These are phyloP conservation scores for Spinacia oleracea DNA, from an alignment of 179 eudicot species.

Conservation along the genomic window DNA sequence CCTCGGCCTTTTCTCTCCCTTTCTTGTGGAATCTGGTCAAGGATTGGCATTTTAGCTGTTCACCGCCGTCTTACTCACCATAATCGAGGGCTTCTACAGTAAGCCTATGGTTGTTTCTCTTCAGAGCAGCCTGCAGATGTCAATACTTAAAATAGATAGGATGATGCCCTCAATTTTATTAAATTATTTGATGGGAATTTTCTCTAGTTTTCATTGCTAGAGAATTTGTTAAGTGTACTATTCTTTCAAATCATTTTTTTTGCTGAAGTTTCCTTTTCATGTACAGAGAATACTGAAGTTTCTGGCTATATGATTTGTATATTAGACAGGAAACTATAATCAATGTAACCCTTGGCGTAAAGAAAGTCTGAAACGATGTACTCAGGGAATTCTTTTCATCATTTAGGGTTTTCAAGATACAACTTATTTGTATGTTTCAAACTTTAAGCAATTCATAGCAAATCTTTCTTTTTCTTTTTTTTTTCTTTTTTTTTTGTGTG, in stretches of 20 bases:
- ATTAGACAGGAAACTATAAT: background rate
- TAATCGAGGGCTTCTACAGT: background rate
- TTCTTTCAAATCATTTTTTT: background rate
- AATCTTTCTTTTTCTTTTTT: background rate
- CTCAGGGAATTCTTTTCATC: background rate
- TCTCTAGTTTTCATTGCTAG: too few species aligned
- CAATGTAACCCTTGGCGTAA: conserved; percentile 5
- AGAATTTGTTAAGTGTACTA: background rate
- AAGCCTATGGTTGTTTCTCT: background rate
- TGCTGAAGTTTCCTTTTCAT: conserved; percentile 12
- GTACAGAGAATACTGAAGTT: conserved; percentile 11
- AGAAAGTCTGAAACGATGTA: background rate
- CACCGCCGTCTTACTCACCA: background rate
- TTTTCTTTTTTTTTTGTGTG: too few species aligned
- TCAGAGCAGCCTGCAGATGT: background rate
- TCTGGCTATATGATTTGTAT: background rate
- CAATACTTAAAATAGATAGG: background rate
- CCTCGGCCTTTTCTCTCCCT: background rate
- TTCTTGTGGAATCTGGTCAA: background rate
- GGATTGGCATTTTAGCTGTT: background rate
- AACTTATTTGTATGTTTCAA: background rate
- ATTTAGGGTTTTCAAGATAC: background rate
- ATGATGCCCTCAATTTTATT: background rate
- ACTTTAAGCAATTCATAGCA: conserved; percentile 1
- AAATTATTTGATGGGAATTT: too few species aligned